Base-by-base conservation (phyloP, 1,139 yeast genomes). In the Suhomyces panamericanus region DNA sequence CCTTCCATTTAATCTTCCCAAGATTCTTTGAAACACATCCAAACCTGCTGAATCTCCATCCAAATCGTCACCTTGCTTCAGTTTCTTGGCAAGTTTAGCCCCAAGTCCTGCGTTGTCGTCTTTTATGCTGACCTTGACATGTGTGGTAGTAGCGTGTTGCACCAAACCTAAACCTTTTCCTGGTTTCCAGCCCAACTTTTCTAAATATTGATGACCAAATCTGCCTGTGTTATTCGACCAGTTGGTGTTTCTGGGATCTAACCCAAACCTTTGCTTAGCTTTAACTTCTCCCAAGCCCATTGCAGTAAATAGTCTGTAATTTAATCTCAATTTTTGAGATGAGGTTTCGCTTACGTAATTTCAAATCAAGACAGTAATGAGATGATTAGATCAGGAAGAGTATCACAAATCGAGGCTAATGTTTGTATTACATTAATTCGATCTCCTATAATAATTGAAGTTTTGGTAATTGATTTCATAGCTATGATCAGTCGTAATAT, bases 221-320 rank as follows among this genome's bases (percentile, higher is more conserved):
- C 96, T 70, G 8, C 75, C 72, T 0, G 87, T 85, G 57, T 93
- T 83, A 61, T 90, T 89, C 29, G 97, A 87, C 99, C 99, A 93
- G 53, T 82, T 80, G 4, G 96, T 90, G 59, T 93, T 93, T 58
- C 98, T 75, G 14, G 99, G 99, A 67, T 93, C 99, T 39, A 77
- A 68, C 13, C 98, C 97, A 64, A 91, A 87, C 58, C 95, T 79
- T 58, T 88, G 96, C 59, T 87, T 89, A 20, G 78, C 81, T 62
- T 83, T 86, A 3, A 84, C 77, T 7, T 90, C 98, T 34, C 98
- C 96, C 53, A 93, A 78, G 42, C 99, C 99, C 96, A 88, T 84
- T 20, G 24, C 24, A 20, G 24, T 20, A 20, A n/a, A 8, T 6
- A 20, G 8, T 20, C 24, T 20, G 6, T 20, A 20, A 20, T 5